Base-by-base conservation (phyloP, 106 monocot genomes). In the Iris macrosiphon region DNA sequence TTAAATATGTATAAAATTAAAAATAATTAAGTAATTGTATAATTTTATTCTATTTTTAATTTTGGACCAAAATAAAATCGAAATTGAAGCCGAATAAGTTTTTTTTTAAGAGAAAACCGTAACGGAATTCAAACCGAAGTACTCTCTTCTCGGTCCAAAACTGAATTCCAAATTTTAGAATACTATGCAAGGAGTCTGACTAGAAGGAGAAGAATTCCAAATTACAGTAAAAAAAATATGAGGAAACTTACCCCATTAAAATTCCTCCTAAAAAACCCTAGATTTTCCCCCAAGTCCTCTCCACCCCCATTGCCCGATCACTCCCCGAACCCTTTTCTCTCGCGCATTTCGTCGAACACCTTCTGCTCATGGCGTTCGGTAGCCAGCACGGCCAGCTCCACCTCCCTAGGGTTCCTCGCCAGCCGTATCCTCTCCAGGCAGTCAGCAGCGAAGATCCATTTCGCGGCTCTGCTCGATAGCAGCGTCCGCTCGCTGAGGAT, bases 191-290 rank as follows among this genome's bases (percentile, higher is more conserved):
- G n/a, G n/a, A n/a, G n/a, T n/a, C n/a, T n/a, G n/a, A n/a, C n/a
- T n/a, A n/a, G n/a, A n/a, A n/a, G n/a, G n/a, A n/a, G n/a, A n/a
- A n/a, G n/a, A n/a, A n/a, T n/a, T n/a, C n/a, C n/a, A n/a, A n/a
- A n/a, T n/a, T n/a, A n/a, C n/a, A n/a, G n/a, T n/a, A n/a, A n/a
- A 35, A 35, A 35, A 10, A 35, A 35, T 7, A 55, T 55, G 55
- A 19, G 55, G 37, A 55, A 1, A 16, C 22, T 55, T 20, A 3
- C 27, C 6, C 16, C 7, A 8, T 26, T 19, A 8, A 55, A 37
- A 13, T 19, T 33, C 55, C 22, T 37, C 32, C 37, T 37, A 35
- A 32, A 35, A 55, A 55, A 55, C 55, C 55, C 55, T 55, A 55
- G 29, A 55, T 20, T 21, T 22, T 0, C 13, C 13, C 6, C 45